A percentile compares a stretch with the other conserved stretches of the same genome.
These are phyloP conservation scores for Ogataea chonburiensis DNA, from an alignment of 805 yeast species.

Conservation along the genomic window DNA sequence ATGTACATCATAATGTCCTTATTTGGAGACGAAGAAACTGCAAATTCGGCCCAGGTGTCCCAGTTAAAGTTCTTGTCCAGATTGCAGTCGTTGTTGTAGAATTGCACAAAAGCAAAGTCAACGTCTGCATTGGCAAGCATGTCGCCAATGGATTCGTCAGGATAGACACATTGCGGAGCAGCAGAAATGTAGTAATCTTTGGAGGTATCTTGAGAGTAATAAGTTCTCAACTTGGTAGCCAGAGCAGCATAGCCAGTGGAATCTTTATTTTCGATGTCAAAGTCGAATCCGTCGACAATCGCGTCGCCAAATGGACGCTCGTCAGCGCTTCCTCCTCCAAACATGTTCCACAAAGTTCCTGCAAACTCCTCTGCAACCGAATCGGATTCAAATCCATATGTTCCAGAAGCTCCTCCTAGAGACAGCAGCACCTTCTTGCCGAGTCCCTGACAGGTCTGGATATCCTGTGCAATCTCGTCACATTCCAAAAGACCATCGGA, in stretches of 20 bases:
- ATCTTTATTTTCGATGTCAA: constrained; percentile 63
- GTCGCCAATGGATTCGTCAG: constrained; percentile 58
- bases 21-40: constrained; percentile 60
- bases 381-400: constrained; percentile 52
- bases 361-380: constrained; percentile 60
- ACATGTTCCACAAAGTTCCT: constrained; percentile 56
- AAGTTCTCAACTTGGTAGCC: constrained; percentile 46
- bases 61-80: constrained; percentile 53
- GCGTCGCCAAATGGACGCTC: constrained; percentile 67
- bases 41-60: constrained; percentile 72
- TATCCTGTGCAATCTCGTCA: constrained; percentile 54
- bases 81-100: constrained; percentile 82
- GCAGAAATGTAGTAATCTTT: constrained; percentile 75
- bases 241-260: constrained; percentile 67
- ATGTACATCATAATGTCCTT: constrained; percentile 64
- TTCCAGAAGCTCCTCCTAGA: constrained; percentile 68
- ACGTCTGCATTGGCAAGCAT: constrained; percentile 51
- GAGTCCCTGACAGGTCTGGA: constrained; percentile 67
- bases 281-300: constrained; percentile 80
- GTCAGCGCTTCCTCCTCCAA: constrained; percentile 54
- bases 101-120: constrained; percentile 84
- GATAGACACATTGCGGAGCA: constrained; percentile 90
- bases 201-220: constrained; percentile 40
- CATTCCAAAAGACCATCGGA: constrained; percentile 44
- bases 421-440: constrained; percentile 81